Evolutionary conservation across 495 filamentous ascomycete genomes (phyloP).

Genomic region (Letharia lupina): DNA sequence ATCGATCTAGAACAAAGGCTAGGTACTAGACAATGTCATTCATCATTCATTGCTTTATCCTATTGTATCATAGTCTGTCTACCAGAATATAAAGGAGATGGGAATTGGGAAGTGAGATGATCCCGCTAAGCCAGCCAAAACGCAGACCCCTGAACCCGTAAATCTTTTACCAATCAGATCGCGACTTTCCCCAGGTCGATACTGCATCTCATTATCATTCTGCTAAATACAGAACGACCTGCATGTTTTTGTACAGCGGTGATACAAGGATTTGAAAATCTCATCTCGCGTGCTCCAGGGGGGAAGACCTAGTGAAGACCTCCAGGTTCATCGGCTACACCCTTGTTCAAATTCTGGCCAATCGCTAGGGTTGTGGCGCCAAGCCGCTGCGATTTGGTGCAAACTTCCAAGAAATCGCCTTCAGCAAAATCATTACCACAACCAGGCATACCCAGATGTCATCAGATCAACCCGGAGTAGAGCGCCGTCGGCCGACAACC

Average conservation of each 20-base stretch:
- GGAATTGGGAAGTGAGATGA: neutral
- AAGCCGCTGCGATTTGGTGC: neutral
- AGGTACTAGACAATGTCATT: neutral
- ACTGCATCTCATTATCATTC: neutral
- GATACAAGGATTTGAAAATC: neutral
- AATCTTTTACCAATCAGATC: neutral
- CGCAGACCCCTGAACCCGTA: neutral
- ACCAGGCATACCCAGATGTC: slow-evolving; percentile 5
- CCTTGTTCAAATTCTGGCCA: neutral
- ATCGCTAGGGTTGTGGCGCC: neutral
- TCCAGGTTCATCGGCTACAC: neutral
- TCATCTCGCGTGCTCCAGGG: neutral
- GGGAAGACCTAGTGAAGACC: neutral
- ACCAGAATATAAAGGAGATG: neutral
- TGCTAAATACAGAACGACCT: neutral
- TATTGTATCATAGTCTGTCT: too few species aligned
- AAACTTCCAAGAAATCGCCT: neutral
- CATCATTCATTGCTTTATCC: neutral
- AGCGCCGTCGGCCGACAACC: neutral
- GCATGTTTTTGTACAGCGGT: neutral
- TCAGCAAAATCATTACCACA: neutral
- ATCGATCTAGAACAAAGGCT: too few species aligned
- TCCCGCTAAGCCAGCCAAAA: neutral
- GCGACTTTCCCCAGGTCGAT: neutral
- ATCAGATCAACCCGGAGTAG: slow-evolving; percentile 9